phyloP scores from a whole-genome alignment of 1,139 yeast species.

The Suhomyces anneliseae region DNA sequence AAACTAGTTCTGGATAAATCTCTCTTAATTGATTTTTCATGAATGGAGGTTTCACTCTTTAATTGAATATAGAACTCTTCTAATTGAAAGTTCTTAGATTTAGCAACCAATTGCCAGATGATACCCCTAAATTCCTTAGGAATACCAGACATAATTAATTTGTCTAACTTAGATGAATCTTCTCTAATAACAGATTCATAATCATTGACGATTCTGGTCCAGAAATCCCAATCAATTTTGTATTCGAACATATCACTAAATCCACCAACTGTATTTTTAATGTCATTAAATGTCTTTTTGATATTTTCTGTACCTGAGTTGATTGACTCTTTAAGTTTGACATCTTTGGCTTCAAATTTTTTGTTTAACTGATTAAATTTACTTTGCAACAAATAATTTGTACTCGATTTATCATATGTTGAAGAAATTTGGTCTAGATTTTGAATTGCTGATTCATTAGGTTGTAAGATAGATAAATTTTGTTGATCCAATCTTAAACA shows the following conservation, averaged over 20 bases:
- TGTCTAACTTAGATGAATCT: constrained; percentile 59
- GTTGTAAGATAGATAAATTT: constrained; percentile 15
- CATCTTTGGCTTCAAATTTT: constrained; percentile 32
- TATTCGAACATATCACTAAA: constrained; percentile 40
- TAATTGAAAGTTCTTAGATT: constrained; percentile 68
- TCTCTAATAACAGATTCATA: constrained; percentile 65
- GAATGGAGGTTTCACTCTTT: constrained; percentile 54
- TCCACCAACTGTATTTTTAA: constrained; percentile 49
- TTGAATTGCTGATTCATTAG: constrained; percentile 11
- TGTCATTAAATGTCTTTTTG: constrained; percentile 60
- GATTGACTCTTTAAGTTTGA: constrained; percentile 47
- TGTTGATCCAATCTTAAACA: constrained; percentile 30
- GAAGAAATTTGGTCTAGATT: constrained; percentile 18
- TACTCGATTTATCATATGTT: constrained; percentile 23
- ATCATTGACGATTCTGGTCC: constrained; percentile 79
- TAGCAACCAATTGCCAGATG: constrained; percentile 89
- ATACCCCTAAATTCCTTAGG: constrained; percentile 86
- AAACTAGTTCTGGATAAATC: constrained; percentile 86
- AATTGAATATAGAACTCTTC: constrained; percentile 68
- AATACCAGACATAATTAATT: constrained; percentile 69
- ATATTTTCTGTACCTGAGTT: constrained; percentile 60
- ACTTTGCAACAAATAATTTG: constrained; percentile 39
- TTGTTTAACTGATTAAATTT: constrained; percentile 33
- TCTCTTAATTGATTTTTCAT: constrained; percentile 74
- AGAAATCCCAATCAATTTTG: constrained; percentile 76